Percentiles rank a stretch among this genome's conserved stretches.
Conservation (phyloP, 2,329 filamentous ascomycete genomes). For the Epichloe brachyelytri region DNA sequence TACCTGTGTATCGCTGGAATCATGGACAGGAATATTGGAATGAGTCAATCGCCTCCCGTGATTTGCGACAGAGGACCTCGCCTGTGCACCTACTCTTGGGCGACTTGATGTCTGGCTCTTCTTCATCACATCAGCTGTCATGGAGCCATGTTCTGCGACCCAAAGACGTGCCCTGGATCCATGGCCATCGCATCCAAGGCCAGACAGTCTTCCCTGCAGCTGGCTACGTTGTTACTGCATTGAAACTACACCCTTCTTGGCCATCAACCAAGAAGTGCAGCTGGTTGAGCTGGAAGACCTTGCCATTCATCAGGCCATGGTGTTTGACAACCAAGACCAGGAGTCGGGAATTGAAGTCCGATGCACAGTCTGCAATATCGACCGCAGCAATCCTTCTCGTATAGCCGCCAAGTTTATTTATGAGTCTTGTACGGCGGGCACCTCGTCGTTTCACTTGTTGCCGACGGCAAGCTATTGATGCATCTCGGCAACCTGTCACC, state of each 20-base stretch:
- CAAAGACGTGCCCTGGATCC: conserved; percentile 19
- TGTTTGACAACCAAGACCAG: neutral
- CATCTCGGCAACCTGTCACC: neutral
- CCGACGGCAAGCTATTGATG: neutral
- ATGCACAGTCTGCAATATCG: neutral
- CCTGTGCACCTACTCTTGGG: conserved; percentile 10
- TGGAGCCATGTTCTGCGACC: conserved; percentile 13
- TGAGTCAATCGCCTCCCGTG: neutral
- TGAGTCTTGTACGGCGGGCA: neutral
- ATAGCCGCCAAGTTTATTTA: neutral
- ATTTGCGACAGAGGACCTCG: neutral
- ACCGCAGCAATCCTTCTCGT: neutral
- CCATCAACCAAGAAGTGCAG: neutral
- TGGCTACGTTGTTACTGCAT: conserved; percentile 23
- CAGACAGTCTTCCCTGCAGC: conserved; percentile 24
- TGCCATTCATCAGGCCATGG: neutral
- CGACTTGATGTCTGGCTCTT: neutral
- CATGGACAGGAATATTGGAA: neutral
- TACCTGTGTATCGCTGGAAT: conserved; percentile 10
- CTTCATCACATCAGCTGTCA: conserved; percentile 5
- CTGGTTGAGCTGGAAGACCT: neutral
- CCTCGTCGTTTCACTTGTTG: neutral
- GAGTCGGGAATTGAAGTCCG: neutral
- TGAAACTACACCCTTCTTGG: neutral
- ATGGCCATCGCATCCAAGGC: conserved; percentile 11